phyloP scores from a whole-genome alignment of 345 rosid genomes.

The Gossypium longicalyx region DNA sequence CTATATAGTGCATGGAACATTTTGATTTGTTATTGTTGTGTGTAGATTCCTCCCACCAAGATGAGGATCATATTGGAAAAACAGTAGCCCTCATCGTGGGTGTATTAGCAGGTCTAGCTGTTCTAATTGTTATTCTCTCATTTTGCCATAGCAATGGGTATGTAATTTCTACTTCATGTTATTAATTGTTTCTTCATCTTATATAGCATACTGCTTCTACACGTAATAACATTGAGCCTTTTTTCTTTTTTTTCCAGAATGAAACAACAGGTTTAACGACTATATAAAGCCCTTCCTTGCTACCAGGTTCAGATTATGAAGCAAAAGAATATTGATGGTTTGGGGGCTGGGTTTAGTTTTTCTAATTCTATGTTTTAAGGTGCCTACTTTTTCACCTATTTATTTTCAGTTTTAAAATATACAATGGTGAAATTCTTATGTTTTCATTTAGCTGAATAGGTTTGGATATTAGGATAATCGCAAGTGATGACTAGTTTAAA shows the following conservation, averaged over 20 bases:
- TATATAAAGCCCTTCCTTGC: background rate
- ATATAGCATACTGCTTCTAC: too few species aligned
- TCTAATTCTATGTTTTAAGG: too few species aligned
- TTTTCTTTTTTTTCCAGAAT: background rate
- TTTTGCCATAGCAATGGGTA: constrained; percentile 59
- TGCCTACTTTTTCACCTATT: background rate
- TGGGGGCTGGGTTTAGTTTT: background rate
- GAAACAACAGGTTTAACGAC: background rate
- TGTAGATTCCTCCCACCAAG: constrained; percentile 46
- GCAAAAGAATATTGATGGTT: background rate
- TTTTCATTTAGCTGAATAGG: too few species aligned
- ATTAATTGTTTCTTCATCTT: too few species aligned
- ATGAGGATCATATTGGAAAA: constrained; percentile 60
- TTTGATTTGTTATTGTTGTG: background rate
- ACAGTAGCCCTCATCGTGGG: constrained; percentile 82
- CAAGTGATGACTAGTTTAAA: too few species aligned
- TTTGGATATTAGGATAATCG: too few species aligned
- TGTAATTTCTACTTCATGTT: background rate
- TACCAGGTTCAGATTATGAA: background rate
- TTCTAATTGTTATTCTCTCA: constrained; percentile 71
- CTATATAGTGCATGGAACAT: background rate
- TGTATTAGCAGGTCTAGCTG: constrained; percentile 58
- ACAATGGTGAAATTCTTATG: too few species aligned
- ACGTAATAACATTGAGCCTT: too few species aligned
- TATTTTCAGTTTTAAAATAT: background rate